Evolutionary conservation across 768 basidiomycete species (phyloP), one percentile per base, ranked within the genome.

Genomic region (Tricholoma sp.): DNA sequence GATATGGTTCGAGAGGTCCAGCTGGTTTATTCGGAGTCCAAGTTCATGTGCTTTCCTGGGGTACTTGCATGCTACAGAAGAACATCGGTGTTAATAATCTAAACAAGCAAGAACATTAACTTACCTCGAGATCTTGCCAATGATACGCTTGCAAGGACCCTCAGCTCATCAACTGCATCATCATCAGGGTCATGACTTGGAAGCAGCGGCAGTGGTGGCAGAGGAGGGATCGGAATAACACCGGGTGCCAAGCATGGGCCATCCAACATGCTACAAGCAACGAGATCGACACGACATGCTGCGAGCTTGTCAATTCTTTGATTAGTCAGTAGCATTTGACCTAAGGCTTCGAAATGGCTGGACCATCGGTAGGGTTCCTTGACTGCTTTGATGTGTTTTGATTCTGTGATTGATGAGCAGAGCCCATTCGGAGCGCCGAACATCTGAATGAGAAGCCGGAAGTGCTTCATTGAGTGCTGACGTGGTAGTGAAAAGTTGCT

Each of bases 381-480:
- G 24, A 24, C 24, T 24, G 24, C 24, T 24, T 24, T 24, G 24
- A 24, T 24, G 4, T 24, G 24, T 24, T 24, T 24, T 24, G 24
- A 24, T 24, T 24, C 45, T 13, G 33, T 51, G 50, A 51, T 51
- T 1, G 50, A 51, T 18, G 17, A 34, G 37, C 50, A 51, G 20
- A 60, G 48, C 13, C 52, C 58, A 29, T 63, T 63, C 17, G 58
- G 64, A 34, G 63, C 17, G 28, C 63, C 58, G 50, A 65, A 64
- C 11, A 52, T 10, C 13, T 50, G 44, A 36, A 63, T 66, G 5
- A 54, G 53, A 2, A 15, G 8, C 12, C 20, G 32, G 50, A 63
- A 64, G 39, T 65, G 63, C 11, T 17, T 12, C 24, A 66, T 39
- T 4, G 63, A 55, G 52, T 69, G 66, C 56, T 69, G 66, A 6